Evolutionary conservation across 2,329 filamentous ascomycete genomes (phyloP).

Genomic region (Penicillium vulpinum): DNA sequence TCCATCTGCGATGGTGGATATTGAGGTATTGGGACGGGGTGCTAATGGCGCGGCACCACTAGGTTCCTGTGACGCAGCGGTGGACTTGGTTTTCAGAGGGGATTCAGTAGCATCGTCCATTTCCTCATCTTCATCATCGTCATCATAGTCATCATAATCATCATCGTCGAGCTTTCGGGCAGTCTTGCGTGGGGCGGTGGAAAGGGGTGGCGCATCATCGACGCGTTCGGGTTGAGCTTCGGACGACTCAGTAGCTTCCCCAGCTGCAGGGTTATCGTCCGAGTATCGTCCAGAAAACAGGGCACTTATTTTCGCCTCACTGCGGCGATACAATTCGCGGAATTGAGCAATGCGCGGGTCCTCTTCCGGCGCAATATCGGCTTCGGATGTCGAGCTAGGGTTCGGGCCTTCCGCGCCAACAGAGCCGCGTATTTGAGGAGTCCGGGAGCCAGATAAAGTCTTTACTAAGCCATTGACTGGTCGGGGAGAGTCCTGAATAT

Average conservation of each 20-base stretch:
- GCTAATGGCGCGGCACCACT: conserved; percentile 68
- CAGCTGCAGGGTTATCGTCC: conserved; percentile 42
- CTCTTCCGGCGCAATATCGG: conserved; percentile 65
- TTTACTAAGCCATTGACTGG: conserved; percentile 47
- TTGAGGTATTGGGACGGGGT: conserved; percentile 66
- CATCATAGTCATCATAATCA: conserved; percentile 68
- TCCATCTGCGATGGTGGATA: conserved; percentile 62
- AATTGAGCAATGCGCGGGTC: conserved; percentile 70
- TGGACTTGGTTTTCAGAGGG: conserved; percentile 54
- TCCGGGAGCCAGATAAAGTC: conserved; percentile 46
- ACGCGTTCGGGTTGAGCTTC: conserved; percentile 45
- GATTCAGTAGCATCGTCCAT: conserved; percentile 50
- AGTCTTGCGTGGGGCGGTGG: conserved; percentile 54
- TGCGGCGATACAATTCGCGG: conserved; percentile 72
- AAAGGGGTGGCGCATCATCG: conserved; percentile 50
- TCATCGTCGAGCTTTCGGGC: conserved; percentile 77
- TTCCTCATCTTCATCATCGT: conserved; percentile 61
- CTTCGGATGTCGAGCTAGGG: conserved; percentile 51
- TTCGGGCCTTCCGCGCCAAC: conserved; percentile 49
- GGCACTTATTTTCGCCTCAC: conserved; percentile 72
- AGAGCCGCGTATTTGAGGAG: conserved; percentile 47
- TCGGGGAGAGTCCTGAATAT: conserved; percentile 48
- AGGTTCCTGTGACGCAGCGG: conserved; percentile 55
- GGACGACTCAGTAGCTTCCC: conserved; percentile 45
- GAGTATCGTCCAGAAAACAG: conserved; percentile 62